Percentiles rank a stretch among this genome's conserved stretches.
Conservation (phyloP, 148 eudicot genomes). For the Vaccinium macrocarpon region DNA sequence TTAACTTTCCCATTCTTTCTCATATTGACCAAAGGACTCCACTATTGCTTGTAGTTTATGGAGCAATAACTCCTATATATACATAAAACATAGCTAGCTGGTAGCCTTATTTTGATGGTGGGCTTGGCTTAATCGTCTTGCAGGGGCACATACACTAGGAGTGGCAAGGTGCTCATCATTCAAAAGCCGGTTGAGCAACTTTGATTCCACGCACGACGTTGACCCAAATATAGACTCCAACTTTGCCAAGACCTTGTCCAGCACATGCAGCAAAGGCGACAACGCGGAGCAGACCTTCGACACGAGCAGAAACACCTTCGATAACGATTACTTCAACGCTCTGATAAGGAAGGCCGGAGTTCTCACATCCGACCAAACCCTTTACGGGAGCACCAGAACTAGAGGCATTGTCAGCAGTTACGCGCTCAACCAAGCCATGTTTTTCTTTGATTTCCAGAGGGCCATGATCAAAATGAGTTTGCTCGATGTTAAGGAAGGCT, state of each 20-base stretch:
- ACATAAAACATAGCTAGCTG: background rate
- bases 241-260: conserved; percentile 50
- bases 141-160: conserved; percentile 89
- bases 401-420: conserved; percentile 53
- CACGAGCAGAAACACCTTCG: conserved; percentile 50
- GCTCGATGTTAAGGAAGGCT: conserved; percentile 66
- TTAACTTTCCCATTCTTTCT: too few relatives aligned
- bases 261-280: conserved; percentile 68
- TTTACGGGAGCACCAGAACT: conserved; percentile 47
- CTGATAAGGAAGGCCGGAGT: conserved; percentile 56
- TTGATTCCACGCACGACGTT: conserved; percentile 36
- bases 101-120: background rate
- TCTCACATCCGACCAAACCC: conserved; percentile 75
- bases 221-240: conserved; percentile 60
- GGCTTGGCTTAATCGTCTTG: background rate
- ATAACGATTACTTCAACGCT: conserved; percentile 52
- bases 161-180: conserved; percentile 86
- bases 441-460: conserved; percentile 73
- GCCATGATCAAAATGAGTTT: conserved; percentile 84
- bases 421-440: conserved; percentile 74
- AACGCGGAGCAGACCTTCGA: conserved; percentile 78
- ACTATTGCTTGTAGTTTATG: too few relatives aligned
- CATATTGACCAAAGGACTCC: too few relatives aligned
- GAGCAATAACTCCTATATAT: too few relatives aligned
- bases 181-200: conserved; percentile 57